These are phyloP conservation scores for Myxozyma lipomycoides DNA, from an alignment of 805 yeast species.

Conservation along the genomic window DNA sequence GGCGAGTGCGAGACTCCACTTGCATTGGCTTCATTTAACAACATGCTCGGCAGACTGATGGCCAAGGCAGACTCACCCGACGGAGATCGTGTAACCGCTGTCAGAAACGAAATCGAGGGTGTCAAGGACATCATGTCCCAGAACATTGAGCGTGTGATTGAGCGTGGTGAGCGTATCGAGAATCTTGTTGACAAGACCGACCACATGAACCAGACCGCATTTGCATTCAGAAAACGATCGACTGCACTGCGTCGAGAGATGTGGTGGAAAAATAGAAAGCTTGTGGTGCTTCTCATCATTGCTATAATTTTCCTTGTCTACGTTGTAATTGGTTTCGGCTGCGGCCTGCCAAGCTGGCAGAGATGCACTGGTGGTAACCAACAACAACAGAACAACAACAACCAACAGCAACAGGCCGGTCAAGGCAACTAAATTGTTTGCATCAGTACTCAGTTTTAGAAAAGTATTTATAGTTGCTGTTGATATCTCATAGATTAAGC, in stretches of 20 bases:
- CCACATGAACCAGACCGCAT: constrained; percentile 60
- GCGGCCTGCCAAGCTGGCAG: constrained; percentile 29
- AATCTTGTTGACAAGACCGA: constrained; percentile 75
- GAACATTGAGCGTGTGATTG: constrained; percentile 65
- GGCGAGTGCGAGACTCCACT: constrained; percentile 22
- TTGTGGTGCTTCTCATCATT: constrained; percentile 18
- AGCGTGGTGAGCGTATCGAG: constrained; percentile 73
- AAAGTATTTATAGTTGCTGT: no score
- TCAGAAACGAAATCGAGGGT: constrained; percentile 52
- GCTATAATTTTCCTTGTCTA: constrained; percentile 24
- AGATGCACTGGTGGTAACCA: constrained; percentile 19
- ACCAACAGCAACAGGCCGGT: constrained; percentile 6
- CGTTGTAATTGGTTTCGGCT: constrained; percentile 28
- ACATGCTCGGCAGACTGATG: constrained; percentile 23
- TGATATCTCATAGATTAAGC: no score
- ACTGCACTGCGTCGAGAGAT: constrained; percentile 56
- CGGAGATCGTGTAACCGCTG: constrained; percentile 28
- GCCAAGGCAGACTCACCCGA: constrained; percentile 12
- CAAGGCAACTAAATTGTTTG: no score
- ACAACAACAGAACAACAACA: constrained; percentile 7
- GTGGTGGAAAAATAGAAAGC: constrained; percentile 47
- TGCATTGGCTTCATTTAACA: constrained; percentile 21
- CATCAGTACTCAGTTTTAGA: no score
- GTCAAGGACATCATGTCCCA: constrained; percentile 67
- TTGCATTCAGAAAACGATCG: constrained; percentile 66